Evolutionary conservation across 2,329 filamentous ascomycete species (phyloP).

Genomic region (Ophiostoma sp.): DNA sequence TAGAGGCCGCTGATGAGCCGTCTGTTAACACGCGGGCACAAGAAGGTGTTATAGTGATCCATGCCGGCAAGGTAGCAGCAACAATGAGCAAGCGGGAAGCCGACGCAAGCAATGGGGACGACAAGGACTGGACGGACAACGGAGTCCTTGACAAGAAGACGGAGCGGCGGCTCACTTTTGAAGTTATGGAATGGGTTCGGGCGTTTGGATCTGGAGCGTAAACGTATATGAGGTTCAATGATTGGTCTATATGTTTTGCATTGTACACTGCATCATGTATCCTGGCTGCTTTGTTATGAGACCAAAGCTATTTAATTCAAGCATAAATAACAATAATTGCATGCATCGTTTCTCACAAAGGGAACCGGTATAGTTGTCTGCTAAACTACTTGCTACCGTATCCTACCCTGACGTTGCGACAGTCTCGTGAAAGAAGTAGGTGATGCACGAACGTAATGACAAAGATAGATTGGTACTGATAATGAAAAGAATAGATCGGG

Average conservation of each 20-base stretch:
- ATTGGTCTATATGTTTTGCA: background rate
- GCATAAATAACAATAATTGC: too few relatives aligned
- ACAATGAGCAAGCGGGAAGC: constrained; percentile 9
- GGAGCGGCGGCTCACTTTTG: constrained; percentile 72
- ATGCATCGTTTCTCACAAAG: too few relatives aligned
- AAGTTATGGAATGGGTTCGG: constrained; percentile 76
- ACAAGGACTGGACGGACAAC: constrained; percentile 1
- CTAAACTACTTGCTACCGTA: background rate
- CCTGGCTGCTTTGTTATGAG: background rate
- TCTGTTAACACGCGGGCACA: constrained; percentile 40
- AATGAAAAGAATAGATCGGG: background rate
- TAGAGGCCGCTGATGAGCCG: background rate
- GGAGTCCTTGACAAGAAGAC: constrained; percentile 57
- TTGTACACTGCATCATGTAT: background rate
- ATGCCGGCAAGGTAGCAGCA: constrained; percentile 34
- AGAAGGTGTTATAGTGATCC: constrained; percentile 48
- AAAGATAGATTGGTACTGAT: background rate
- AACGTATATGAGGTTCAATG: background rate
- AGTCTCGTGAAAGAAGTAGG: background rate
- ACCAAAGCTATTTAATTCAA: background rate
- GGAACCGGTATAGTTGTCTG: too few relatives aligned
- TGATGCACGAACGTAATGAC: background rate
- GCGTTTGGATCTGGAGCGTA: constrained; percentile 31
- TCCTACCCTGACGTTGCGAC: background rate
- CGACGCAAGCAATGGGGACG: background rate